These are phyloP conservation scores for Vachellia pachyceras DNA, from an alignment of 306 rosid genomes.

Conservation along the genomic window DNA sequence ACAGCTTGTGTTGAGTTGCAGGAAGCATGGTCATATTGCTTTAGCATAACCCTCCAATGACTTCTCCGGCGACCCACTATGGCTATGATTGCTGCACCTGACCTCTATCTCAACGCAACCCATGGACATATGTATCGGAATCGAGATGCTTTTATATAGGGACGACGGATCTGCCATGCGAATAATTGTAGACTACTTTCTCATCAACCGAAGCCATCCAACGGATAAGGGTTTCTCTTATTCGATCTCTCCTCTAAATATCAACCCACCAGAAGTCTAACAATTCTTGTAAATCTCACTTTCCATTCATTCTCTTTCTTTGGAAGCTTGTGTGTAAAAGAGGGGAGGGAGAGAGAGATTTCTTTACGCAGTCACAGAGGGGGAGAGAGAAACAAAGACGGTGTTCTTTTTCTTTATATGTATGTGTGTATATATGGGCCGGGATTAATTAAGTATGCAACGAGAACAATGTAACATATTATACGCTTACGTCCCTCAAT, in stretches of 20 bases:
- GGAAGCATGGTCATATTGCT: constrained; percentile 24
- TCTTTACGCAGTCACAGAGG: constrained; percentile 1
- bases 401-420: constrained; percentile 61
- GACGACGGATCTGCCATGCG: constrained; percentile 54
- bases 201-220: constrained; percentile 56
- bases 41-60: neutral
- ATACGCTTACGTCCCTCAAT: constrained; percentile 22
- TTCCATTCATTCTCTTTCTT: constrained; percentile 87
- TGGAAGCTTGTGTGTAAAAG: constrained; percentile 79
- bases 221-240: constrained; percentile 42
- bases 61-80: neutral
- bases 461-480: neutral
- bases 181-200: neutral
- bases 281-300: constrained; percentile 75
- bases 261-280: constrained; percentile 28
- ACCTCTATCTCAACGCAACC: neutral
- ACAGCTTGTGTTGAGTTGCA: neutral
- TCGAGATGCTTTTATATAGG: constrained; percentile 29
- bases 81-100: neutral
- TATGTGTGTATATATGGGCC: constrained; percentile 3
- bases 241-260: constrained; percentile 38
- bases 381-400: constrained; percentile 39
- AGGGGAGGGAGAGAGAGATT: constrained; percentile 3
- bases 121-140: constrained; percentile 1
- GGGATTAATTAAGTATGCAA: neutral